Conservation (phyloP, 805 yeast genomes). For the Debaryomyces tyrocola region DNA sequence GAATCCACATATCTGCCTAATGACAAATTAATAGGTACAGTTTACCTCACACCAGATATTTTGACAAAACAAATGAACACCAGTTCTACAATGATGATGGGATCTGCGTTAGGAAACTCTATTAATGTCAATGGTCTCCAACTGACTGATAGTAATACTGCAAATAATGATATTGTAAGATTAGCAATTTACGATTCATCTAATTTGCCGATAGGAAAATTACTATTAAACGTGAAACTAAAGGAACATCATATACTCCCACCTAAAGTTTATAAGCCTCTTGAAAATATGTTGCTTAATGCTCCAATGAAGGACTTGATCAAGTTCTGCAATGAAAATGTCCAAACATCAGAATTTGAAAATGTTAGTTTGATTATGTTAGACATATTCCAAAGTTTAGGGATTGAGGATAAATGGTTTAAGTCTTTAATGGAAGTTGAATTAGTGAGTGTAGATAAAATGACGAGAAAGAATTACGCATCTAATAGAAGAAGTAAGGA, state of each 20-base stretch:
- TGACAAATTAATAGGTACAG: slow-evolving; percentile 53
- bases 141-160: background rate
- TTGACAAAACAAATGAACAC: slow-evolving; percentile 32
- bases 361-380: slow-evolving; percentile 58
- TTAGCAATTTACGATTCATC: slow-evolving; percentile 44
- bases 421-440: slow-evolving; percentile 67
- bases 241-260: slow-evolving; percentile 61
- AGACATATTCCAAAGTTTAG: slow-evolving; percentile 72
- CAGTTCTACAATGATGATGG: slow-evolving; percentile 36
- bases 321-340: slow-evolving; percentile 42
- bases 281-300: slow-evolving; percentile 61
- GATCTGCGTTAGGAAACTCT: slow-evolving; percentile 18
- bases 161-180: slow-evolving; percentile 39
- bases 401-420: slow-evolving; percentile 73
- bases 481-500: slow-evolving; percentile 22
- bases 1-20: slow-evolving; percentile 22
- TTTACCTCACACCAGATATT: slow-evolving; percentile 54
- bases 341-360: slow-evolving; percentile 47
- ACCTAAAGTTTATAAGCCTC: slow-evolving; percentile 54
- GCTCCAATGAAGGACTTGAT: slow-evolving; percentile 55
- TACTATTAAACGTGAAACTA: slow-evolving; percentile 51
- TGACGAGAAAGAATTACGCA: slow-evolving; percentile 44
- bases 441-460: slow-evolving; percentile 47
- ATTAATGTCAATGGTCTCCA: slow-evolving; percentile 19
- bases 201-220: slow-evolving; percentile 53